phyloP scores from a whole-genome alignment of 163 green algal genomes.

The Trebouxia gelatinosa region DNA sequence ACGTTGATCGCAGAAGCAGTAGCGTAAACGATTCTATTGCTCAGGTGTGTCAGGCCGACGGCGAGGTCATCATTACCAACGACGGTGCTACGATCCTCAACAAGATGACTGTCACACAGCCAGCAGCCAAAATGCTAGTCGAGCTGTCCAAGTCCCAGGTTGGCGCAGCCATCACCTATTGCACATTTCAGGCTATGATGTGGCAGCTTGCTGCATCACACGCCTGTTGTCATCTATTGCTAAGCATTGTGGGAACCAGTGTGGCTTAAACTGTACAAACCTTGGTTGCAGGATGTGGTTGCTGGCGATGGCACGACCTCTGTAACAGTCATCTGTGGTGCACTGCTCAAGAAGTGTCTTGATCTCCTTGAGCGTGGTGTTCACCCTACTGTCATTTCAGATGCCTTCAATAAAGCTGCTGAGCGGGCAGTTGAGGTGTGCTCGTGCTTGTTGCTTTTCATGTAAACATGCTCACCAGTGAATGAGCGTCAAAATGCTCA shows the following conservation, averaged over 20 bases:
- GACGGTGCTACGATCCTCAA: conserved; percentile 99
- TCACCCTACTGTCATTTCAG: conserved; percentile 95
- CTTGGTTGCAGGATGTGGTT: conserved; percentile 84
- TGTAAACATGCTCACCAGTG: neutral
- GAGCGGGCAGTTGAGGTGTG: conserved; percentile 81
- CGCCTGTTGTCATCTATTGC: too few species aligned
- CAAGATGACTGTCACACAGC: conserved; percentile 95
- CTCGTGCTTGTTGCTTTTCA: neutral
- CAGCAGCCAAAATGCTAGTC: conserved; percentile 99
- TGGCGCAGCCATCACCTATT: neutral
- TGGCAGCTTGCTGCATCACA: too few species aligned
- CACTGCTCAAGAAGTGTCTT: conserved; percentile 90
- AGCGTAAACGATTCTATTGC: neutral
- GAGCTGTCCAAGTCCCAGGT: conserved; percentile 96
- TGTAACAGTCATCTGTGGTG: conserved; percentile 88
- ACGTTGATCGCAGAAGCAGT: too few species aligned
- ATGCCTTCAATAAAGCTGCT: conserved; percentile 85
- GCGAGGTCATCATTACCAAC: conserved; percentile 99
- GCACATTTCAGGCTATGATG: neutral
- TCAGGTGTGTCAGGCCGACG: conserved; percentile 85
- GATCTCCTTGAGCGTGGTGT: conserved; percentile 90
- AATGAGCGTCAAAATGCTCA: neutral
- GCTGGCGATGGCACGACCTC: conserved; percentile 96
- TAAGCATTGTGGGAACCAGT: neutral
- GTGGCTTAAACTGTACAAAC: neutral